Conservation (phyloP, 768 basidiomycete genomes). For the Leccinum variicolor region DNA sequence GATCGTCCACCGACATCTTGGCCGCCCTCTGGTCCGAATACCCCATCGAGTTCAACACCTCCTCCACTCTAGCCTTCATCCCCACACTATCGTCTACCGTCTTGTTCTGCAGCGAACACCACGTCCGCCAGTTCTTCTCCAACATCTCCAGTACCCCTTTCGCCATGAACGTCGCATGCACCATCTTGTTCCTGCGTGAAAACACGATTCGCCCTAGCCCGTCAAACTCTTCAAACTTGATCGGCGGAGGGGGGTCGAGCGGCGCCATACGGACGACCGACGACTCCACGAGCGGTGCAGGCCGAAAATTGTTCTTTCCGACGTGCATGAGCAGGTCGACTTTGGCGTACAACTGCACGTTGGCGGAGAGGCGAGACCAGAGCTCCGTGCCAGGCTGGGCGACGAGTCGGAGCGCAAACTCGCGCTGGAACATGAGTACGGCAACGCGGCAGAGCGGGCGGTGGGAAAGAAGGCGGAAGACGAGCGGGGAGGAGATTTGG, state of each 20-base stretch:
- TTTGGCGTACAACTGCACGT: constrained; percentile 96
- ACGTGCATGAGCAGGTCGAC: constrained; percentile 97
- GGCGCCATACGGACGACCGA: constrained; percentile 90
- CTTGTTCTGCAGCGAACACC: constrained; percentile 80
- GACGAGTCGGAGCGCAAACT: constrained; percentile 91
- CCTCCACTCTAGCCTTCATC: constrained; percentile 70
- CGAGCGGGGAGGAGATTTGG: constrained; percentile 96
- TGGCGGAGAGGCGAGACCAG: constrained; percentile 94
- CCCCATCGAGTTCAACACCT: constrained; percentile 66
- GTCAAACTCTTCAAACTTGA: constrained; percentile 97
- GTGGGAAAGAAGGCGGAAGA: constrained; percentile 95
- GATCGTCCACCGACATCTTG: constrained; percentile 92
- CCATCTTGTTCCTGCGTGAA: constrained; percentile 83
- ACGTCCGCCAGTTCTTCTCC: constrained; percentile 90
- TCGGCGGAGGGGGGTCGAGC: constrained; percentile 90
- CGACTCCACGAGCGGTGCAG: constrained; percentile 92
- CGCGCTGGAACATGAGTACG: constrained; percentile 99
- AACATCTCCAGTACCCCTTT: constrained; percentile 95
- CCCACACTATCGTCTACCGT: constrained; percentile 65
- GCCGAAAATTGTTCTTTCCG: constrained; percentile 94
- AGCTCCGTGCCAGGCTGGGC: constrained; percentile 79
- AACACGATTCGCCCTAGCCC: constrained; percentile 91
- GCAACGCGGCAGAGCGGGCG: constrained; percentile 91
- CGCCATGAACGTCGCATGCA: constrained; percentile 87
- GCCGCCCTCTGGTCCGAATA: constrained; percentile 78